phyloP scores from a whole-genome alignment of 1,139 yeast species.

The Sugiyamaella neomexicana region DNA sequence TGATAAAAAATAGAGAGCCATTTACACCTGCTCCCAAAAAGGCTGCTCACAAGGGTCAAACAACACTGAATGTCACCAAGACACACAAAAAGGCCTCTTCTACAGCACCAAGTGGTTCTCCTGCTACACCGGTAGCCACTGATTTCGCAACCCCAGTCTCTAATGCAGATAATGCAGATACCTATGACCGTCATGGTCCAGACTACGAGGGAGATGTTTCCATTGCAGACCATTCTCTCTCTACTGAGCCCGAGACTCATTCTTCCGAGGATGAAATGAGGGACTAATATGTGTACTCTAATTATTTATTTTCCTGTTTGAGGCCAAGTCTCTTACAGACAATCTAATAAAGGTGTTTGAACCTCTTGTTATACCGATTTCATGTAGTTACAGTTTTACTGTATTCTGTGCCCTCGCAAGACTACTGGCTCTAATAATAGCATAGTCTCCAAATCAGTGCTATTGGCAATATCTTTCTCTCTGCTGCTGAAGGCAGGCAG shows the following conservation, averaged over 20 bases:
- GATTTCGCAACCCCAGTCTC: background rate
- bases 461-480: too few relatives aligned
- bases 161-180: background rate
- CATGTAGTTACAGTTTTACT: too few relatives aligned
- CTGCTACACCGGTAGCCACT: conserved; percentile 3
- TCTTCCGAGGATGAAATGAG: conserved; percentile 13
- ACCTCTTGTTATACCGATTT: too few relatives aligned
- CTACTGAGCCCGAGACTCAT: conserved; percentile 8
- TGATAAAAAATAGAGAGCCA: conserved; percentile 16
- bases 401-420: too few relatives aligned
- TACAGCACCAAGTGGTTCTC: background rate
- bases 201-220: background rate
- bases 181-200: background rate
- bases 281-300: background rate
- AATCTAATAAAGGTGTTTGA: too few relatives aligned
- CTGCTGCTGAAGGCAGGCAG: too few relatives aligned
- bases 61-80: conserved; percentile 15
- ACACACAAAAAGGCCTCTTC: background rate
- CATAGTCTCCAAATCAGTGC: too few relatives aligned
- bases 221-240: conserved; percentile 7
- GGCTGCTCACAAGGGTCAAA: conserved; percentile 19
- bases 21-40: conserved; percentile 1
- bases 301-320: background rate
- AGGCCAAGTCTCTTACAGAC: too few relatives aligned
- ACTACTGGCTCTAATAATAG: too few relatives aligned